These are phyloP conservation scores for Paecilomyces niveus DNA, from an alignment of 2,329 filamentous ascomycete genomes.

Conservation along the genomic window DNA sequence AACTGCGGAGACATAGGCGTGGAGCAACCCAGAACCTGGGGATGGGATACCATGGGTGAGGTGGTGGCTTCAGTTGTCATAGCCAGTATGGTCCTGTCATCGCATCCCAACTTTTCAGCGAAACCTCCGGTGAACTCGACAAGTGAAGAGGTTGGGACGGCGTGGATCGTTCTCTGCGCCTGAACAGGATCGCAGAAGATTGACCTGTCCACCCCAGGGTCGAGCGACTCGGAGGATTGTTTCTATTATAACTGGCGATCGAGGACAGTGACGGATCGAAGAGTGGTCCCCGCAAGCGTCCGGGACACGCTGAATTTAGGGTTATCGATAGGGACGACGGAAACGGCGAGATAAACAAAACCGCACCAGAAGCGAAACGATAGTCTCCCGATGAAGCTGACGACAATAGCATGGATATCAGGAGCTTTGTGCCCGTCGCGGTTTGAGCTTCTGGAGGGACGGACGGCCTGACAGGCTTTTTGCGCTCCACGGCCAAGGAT, in stretches of 20 bases:
- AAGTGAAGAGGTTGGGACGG: background rate
- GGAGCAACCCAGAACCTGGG: constrained; percentile 44
- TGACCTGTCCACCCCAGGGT: background rate
- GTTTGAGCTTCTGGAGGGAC: background rate
- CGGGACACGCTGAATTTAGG: background rate
- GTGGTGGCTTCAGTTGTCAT: background rate
- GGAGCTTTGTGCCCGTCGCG: background rate
- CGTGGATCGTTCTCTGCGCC: background rate
- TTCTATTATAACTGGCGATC: background rate
- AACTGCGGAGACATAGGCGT: constrained; percentile 55
- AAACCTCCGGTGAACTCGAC: background rate
- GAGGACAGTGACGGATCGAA: background rate
- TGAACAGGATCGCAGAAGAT: background rate
- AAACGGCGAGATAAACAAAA: background rate
- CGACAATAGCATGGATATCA: background rate
- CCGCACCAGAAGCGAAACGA: background rate
- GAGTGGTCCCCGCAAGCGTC: background rate
- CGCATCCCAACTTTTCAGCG: background rate
- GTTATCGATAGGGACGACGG: background rate
- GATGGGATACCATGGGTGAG: constrained; percentile 34
- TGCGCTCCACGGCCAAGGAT: background rate
- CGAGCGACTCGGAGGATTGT: background rate
- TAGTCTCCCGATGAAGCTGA: background rate
- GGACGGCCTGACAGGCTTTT: background rate
- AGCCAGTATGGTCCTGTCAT: background rate